Base-by-base conservation (phyloP, 2,329 filamentous ascomycete genomes). In the Penicillium decumbens region DNA sequence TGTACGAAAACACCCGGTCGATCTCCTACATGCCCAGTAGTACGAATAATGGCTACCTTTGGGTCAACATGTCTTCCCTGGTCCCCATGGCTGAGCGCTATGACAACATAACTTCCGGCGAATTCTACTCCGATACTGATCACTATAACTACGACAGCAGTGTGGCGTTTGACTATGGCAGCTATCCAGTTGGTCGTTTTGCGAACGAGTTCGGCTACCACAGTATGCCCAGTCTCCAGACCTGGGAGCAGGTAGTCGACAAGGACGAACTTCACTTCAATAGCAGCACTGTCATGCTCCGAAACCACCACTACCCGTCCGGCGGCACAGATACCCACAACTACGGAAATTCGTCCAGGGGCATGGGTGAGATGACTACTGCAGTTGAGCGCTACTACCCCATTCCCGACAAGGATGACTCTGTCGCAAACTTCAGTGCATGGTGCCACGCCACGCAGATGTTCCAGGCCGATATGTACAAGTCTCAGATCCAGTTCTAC, bases 121-220 rank as follows among this genome's bases (percentile, higher is more conserved):
- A 69, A 4, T 76, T 82, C 27, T 84, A 84, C 57, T 80, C 80
- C 4, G 78, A 84, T 50, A 83, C 80, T 4, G 79, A 82, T 54
- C 74, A 78, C 60, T 84, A 85, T 65, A 77, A 83, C 55, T 84
- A 84, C 59, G 65, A 80, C 50, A 73, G 75, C 10, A 61, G 58
- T 0, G 65, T 74, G 13, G 75, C 80, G 0, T 83, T 83, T 64
- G 74, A 84, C 60, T 68, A 72, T n/a, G 72, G 70, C 1, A 70
- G 66, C 0, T 83, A 83, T 53, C 80, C 81, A 0, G 68, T 82
- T 0, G 80, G 80, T 2, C 73, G 81, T 7, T 84, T 84, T 57
- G 77, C 79, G 2, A 82, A 83, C 54, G 81, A 85, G 63, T 85
- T 84, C 51, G 82, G 82, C 23, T 84, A 77, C 60, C 80, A 82